Evolutionary conservation across 1,284 basidiomycete species (phyloP).

Genomic region (Tetrapyrgos nigripes): DNA sequence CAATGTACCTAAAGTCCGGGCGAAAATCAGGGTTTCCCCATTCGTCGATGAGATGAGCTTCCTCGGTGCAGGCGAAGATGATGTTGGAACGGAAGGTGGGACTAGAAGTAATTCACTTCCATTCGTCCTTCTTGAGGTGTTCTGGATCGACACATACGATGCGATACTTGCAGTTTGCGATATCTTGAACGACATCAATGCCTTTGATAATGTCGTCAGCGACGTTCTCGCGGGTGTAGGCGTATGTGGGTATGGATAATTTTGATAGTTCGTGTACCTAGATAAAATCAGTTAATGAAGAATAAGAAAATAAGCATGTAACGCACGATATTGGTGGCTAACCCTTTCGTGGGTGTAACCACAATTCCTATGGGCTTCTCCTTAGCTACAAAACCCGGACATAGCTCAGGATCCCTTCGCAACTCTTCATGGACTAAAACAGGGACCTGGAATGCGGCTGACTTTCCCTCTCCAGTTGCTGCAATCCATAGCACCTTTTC

Average conservation of each 20-base stretch:
- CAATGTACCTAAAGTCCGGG: conserved; percentile 13
- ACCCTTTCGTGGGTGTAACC: conserved; percentile 13
- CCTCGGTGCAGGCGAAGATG: too few species aligned
- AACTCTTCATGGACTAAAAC: not conserved
- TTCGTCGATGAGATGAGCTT: conserved; percentile 20
- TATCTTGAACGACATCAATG: not conserved
- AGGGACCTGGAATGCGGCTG: too few species aligned
- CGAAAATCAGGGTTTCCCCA: conserved; percentile 18
- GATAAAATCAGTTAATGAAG: not conserved
- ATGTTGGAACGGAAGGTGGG: conserved; percentile 16
- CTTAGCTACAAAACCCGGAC: not conserved
- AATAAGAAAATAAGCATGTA: not conserved
- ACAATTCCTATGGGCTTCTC: conserved; percentile 8
- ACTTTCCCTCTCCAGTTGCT: conserved; percentile 2
- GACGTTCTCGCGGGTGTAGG: not conserved
- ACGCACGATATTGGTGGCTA: conserved; percentile 12
- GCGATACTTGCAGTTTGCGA: not conserved
- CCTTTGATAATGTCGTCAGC: not conserved
- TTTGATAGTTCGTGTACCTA: not conserved
- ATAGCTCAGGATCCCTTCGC: not conserved
- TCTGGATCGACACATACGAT: conserved; percentile 1
- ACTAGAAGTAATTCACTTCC: conserved; percentile 10
- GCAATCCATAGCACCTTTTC: not conserved
- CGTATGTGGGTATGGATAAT: not conserved
- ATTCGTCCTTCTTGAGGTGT: conserved; percentile 1